Base-by-base conservation (phyloP, 306 rosid species). In the Vigna mungo region DNA sequence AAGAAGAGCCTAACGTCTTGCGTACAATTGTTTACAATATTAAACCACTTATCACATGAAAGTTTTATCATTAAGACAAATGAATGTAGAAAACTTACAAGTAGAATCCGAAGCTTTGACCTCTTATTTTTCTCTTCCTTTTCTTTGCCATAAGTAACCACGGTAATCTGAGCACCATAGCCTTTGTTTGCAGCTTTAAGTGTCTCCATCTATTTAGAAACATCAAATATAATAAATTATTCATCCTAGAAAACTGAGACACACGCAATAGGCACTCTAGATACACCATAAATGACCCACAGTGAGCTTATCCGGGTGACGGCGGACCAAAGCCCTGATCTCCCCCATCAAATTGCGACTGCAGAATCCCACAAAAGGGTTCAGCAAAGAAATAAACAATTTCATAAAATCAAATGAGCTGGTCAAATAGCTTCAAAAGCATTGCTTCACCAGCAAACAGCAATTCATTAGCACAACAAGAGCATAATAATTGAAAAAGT, bases 41-140 rank as follows among this genome's bases (percentile, higher is more conserved):
- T 58, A 68, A 78, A 60, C 15, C 8, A 12, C 63, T 32, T 43
- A 32, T 60, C 16, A 25, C 21, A 10, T 51, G 18, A 76, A 82
- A 55, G 56, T 44, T 48, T 23, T 21, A 18, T 59, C 43, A 62
- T 20, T 39, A 62, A 44, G 11, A 77, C 48, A 66, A 60, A 75
- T 17, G 7, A 61, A 48, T 30, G 55, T 17, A 73, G 66, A 78
- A 65, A 86, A 66, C 97, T 88, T 96, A 96, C 99, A 75, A 96
- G 87, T 86, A 96, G 96, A 23, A 96, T 86, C 81, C 99, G 96
- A 71, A 91, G 82, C 87, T 86, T 92, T 15, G 94, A 87, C 17
- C 58, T 71, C 56, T 92, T 93, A 79, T 83, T 79, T 15, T 30
- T 74, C 58, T 87, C 92, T 68, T 44, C 76, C 82, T 87, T 87